Evolutionary conservation across 2,329 filamentous ascomycete species (phyloP), one percentile per base, ranked within the genome.

Genomic region (Aspergillus clavatus): DNA sequence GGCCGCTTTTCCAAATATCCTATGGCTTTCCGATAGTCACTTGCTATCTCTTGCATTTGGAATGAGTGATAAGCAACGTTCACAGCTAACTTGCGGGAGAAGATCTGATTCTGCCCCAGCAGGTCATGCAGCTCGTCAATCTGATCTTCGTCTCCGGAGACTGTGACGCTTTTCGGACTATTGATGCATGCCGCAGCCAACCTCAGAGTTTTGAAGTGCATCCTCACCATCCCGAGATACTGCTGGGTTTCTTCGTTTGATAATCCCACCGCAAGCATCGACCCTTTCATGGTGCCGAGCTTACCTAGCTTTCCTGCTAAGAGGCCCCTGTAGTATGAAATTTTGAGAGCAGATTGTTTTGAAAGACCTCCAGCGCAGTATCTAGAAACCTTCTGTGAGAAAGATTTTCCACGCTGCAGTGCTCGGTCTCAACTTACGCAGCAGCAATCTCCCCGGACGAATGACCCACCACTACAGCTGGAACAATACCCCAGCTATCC

Each of bases 1-100:
- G 79, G 55, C 79, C 77, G 33, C 79, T 79, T 0, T 3, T 36
- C 28, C 11, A 33, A 14, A 7, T 31, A 28, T 11, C 27, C 40
- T 14, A 42, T 42, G 8, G 40, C 19, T 8, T 11, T 14, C 10
- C 18, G 19, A 16, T 42, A 42, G 4, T 33, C 29, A 3, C 26
- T 24, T 42, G 40, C 40, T 7, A 42, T 24, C 6, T 22, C 22
- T 14, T 12, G 21, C 40, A 42, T 42, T 12, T 42, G 40, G 22
- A 24, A 24, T 1, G 40, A 42, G 11, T 42, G 40, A 11, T 42
- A 42, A 24, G 40, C 40, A 14, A 42, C 40, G 12, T 42, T 36
- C 7, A 42, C 40, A 6, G 16, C 18, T 10, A 42, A 42, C 14
- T 23, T 33, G n/a, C 18, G 29, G 10, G 40, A 26, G 16, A 42